phyloP scores from a whole-genome alignment of 2,329 filamentous ascomycete genomes.

The Zymoseptoria brevis region DNA sequence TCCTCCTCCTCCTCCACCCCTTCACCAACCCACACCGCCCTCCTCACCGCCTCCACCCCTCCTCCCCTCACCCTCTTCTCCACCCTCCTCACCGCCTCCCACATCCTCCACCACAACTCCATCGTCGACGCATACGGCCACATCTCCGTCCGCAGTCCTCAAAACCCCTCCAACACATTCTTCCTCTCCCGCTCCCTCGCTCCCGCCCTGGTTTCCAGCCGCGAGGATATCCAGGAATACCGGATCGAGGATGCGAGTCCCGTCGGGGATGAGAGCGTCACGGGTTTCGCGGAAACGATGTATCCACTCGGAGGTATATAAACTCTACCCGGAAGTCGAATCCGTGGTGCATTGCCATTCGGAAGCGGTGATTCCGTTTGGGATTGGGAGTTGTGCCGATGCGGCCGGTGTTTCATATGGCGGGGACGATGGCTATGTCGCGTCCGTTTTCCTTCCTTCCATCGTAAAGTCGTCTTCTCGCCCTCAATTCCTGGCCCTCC shows the following conservation, averaged over 20 bases:
- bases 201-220: slow-evolving; percentile 36
- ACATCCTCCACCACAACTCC: slow-evolving; percentile 28
- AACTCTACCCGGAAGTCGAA: slow-evolving; percentile 37
- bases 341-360: slow-evolving; percentile 39
- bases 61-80: slow-evolving; percentile 23
- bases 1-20: too few species aligned
- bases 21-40: slow-evolving; percentile 12
- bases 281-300: slow-evolving; percentile 41
- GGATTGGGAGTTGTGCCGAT: slow-evolving; percentile 36
- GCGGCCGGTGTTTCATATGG: slow-evolving; percentile 37
- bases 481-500: too few species aligned
- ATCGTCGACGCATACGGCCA: slow-evolving; percentile 31
- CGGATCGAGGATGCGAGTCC: slow-evolving; percentile 34
- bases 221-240: slow-evolving; percentile 39
- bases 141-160: slow-evolving; percentile 30
- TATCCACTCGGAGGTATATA: slow-evolving; percentile 40
- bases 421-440: slow-evolving; percentile 34
- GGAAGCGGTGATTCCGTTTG: slow-evolving; percentile 37
- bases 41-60: slow-evolving; percentile 24
- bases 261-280: slow-evolving; percentile 16
- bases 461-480: too few species aligned
- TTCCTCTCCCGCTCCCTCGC: slow-evolving; percentile 39
- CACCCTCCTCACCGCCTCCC: slow-evolving; percentile 30
- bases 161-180: slow-evolving; percentile 32
- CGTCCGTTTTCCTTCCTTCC: too few species aligned